A percentile compares a stretch with the other conserved stretches of the same genome.
Evolutionary conservation across 2,329 filamentous ascomycete genomes (phyloP).

Genomic region (Pyrenophora tritici-repentis): DNA sequence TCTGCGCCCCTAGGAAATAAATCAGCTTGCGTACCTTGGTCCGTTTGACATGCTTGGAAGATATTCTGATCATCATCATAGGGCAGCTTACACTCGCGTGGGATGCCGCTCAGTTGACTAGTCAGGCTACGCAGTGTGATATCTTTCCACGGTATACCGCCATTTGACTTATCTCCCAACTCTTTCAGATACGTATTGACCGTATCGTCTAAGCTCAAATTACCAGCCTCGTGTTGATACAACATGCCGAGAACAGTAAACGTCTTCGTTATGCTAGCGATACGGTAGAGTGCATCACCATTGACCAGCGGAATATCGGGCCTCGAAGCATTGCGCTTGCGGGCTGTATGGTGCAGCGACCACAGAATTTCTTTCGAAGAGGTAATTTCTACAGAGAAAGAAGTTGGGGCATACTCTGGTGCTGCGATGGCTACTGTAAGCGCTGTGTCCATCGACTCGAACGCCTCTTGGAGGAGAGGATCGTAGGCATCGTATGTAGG

Average conservation of each 20-base stretch:
- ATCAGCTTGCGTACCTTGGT: slow-evolving; percentile 34
- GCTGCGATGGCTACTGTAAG: slow-evolving; percentile 32
- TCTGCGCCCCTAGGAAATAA: slow-evolving; percentile 33
- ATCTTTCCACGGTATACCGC: slow-evolving; percentile 48
- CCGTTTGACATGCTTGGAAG: slow-evolving; percentile 14
- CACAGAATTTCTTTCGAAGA: slow-evolving; percentile 47
- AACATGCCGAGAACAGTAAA: slow-evolving; percentile 43
- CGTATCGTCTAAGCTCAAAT: slow-evolving; percentile 43
- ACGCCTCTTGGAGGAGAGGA: slow-evolving; percentile 36
- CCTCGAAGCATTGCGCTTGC: slow-evolving; percentile 42
- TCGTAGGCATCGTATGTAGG: slow-evolving; percentile 38
- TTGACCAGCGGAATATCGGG: slow-evolving; percentile 46
- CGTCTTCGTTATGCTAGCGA: slow-evolving; percentile 46
- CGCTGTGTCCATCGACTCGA: slow-evolving; percentile 33
- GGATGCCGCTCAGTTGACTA: slow-evolving; percentile 51
- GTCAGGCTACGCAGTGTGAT: slow-evolving; percentile 51
- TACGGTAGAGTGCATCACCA: slow-evolving; percentile 48
- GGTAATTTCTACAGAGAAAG: slow-evolving; percentile 50
- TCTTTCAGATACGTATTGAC: slow-evolving; percentile 42
- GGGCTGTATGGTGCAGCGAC: slow-evolving; percentile 48
- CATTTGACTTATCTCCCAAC: slow-evolving; percentile 34
- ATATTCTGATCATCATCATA: not conserved
- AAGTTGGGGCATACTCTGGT: slow-evolving; percentile 41
- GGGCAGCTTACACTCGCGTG: slow-evolving; percentile 44
- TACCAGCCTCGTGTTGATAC: slow-evolving; percentile 40